phyloP scores from a whole-genome alignment of 2,329 filamentous ascomycete genomes.

The Colletotrichum sp. region DNA sequence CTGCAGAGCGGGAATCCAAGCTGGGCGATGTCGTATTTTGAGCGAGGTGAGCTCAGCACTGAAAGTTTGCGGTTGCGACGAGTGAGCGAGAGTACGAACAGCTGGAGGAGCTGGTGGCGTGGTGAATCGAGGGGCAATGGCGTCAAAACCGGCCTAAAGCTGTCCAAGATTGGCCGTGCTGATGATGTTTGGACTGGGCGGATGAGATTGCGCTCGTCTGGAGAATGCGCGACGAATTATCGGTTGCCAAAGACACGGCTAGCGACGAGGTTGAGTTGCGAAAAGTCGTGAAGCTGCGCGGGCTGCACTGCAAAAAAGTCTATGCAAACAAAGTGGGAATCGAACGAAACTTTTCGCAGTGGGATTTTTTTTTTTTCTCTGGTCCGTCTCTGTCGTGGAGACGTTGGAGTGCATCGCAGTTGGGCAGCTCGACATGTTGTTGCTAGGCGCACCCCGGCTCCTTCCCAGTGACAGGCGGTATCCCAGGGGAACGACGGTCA shows the following conservation, averaged over 20 bases:
- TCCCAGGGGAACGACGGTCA: constrained; percentile 13
- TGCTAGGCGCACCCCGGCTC: not conserved
- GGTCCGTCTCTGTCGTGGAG: not conserved
- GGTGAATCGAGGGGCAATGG: constrained; percentile 15
- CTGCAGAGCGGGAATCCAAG: not conserved
- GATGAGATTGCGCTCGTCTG: constrained; percentile 10
- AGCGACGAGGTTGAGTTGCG: not conserved
- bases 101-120: constrained; percentile 1
- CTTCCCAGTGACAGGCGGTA: not conserved
- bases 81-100: not conserved
- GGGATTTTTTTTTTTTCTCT: not conserved
- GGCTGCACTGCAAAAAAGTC: constrained; percentile 2
- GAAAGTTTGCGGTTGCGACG: not conserved
- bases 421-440: constrained; percentile 14
- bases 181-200: not conserved
- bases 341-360: constrained; percentile 15
- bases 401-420: constrained; percentile 4
- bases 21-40: not conserved
- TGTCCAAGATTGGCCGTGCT: not conserved
- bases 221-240: constrained; percentile 3
- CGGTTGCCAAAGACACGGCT: not conserved
- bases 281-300: not conserved
- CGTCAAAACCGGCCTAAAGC: not conserved
- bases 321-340: constrained; percentile 17
- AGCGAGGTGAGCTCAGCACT: not conserved